Evolutionary conservation across 805 yeast species (phyloP), one percentile per base, ranked within the genome.

Genomic region (Starmerella khaoyaiensis): DNA sequence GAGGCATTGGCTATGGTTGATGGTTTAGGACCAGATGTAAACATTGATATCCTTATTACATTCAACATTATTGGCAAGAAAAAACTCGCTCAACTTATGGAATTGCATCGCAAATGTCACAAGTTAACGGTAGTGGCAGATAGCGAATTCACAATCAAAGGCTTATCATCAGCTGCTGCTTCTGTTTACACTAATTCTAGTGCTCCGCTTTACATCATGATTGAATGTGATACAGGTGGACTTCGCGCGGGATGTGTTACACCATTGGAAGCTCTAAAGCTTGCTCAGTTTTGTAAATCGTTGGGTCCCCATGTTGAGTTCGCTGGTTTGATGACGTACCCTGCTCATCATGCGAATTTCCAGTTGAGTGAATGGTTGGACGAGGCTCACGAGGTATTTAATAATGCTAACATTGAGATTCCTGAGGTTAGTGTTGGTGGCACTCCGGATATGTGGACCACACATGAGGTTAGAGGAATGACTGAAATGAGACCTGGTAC

Each of bases 191-290:
- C 27, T n/a, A 14, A 15, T n/a, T 23, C 6, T n/a, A 15, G 22
- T 25, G 26, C 20, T 6, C 35, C 22, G 16, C 32, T 42, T 18
- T 24, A 27, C 27, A 41, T 42, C 7, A 35, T 39, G 36, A 24
- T 42, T 21, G 46, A 42, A 34, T 42, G 46, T 24, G 46, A 42
- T 30, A 42, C 43, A 6, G 46, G 46, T 18, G 46, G 46, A 4
- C 36, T 36, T 17, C 44, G 46, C 10, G 43, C 44, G 7, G 46
- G 46, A 17, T 38, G 33, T 21, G 33, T 42, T 10, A 18, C 30
- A 23, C 46, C 46, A 16, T 34, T 14, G 14, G 24, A 36, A 17
- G 46, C 46, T 14, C 26, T 42, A 20, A 18, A 7, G 18, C 33
- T 42, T 10, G 46, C 46, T 21, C 23, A 36, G 20, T 7, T 25